Evolutionary conservation across 768 basidiomycete genomes (phyloP).

Genomic region (Hygrocybe coccinea): DNA sequence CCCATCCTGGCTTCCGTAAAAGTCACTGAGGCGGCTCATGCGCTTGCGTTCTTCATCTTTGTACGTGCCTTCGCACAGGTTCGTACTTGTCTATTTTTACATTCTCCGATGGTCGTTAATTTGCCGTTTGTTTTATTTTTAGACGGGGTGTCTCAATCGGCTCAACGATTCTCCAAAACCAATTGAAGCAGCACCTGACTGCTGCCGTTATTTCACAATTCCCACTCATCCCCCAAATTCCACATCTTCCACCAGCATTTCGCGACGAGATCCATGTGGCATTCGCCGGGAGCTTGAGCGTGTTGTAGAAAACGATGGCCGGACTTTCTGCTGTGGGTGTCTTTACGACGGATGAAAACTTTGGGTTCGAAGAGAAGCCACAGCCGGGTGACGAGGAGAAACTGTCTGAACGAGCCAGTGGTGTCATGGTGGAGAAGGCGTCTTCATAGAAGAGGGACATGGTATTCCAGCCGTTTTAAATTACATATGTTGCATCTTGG

Average conservation of each 20-base stretch:
- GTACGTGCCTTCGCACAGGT: constrained; percentile 32
- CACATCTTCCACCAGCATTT: constrained; percentile 30
- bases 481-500: too few species aligned
- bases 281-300: constrained; percentile 34
- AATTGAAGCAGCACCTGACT: constrained; percentile 41
- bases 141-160: constrained; percentile 53
- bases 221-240: constrained; percentile 41
- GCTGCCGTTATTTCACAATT: constrained; percentile 30
- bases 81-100: background rate
- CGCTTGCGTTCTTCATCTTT: constrained; percentile 42
- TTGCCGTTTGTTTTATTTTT: background rate
- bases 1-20: constrained; percentile 45
- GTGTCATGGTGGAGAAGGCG: background rate
- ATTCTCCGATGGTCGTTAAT: too few species aligned
- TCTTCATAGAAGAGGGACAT: too few species aligned
- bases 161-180: constrained; percentile 47
- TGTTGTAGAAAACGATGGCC: constrained; percentile 37
- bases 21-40: too few species aligned
- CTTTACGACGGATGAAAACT: too few species aligned
- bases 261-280: constrained; percentile 29
- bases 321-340: constrained; percentile 34
- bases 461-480: too few species aligned
- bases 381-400: background rate
- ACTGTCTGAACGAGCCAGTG: background rate
- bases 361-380: constrained; percentile 16